Base-by-base conservation (phyloP, 1,284 basidiomycete genomes). In the Malassezia slooffiae region DNA sequence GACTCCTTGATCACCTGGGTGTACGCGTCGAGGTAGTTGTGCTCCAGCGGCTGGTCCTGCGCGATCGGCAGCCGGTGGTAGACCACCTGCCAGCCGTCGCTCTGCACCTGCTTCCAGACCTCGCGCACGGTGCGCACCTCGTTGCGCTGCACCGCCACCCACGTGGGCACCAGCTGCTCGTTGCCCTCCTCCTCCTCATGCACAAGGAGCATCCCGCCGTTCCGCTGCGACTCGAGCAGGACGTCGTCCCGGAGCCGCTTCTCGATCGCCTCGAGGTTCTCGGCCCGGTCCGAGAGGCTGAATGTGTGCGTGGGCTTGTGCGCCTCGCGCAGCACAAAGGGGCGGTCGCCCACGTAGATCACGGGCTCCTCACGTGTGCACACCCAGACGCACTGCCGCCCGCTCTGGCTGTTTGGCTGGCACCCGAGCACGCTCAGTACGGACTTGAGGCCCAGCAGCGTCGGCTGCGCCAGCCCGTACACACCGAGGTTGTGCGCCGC, bases 251-350 rank as follows among this genome's bases (percentile, higher is more conserved):
- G 95, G 30, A 69, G 53, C 5, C 91, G 79, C 29, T 77, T 74
- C 72, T 99, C 93, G 52, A 99, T 96, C 3, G 81, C 89, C 70
- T 97, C 93, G 9, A 99, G 75, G 64, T 93, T 95, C 70, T 88
- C 83, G 1, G 90, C 85, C 28, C 93, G 79, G 69, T 93, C 87
- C 13, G 87, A 91, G 30, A 96, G 72, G 13, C 80, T 76, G 44
- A 96, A 75, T 0, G 83, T 85, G 38, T 79, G 77, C 45, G 83
- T 78, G 1, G 93, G 91, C 45, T 83, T 80, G 11, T 85, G 79
- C 0, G 85, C 80, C 69, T 99, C 91, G 37, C 93, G 78, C n/a
- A 97, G 75, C 11, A 99, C 91, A 61, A 93, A 97, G 0, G 93
- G 89, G 22, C 89, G 69, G 10, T 87, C 87, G 41, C 86, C 89